Percentiles rank a stretch among this genome's conserved stretches.
These are phyloP conservation scores for Santalum album DNA, from an alignment of 164 flowering plant species.

Conservation along the genomic window DNA sequence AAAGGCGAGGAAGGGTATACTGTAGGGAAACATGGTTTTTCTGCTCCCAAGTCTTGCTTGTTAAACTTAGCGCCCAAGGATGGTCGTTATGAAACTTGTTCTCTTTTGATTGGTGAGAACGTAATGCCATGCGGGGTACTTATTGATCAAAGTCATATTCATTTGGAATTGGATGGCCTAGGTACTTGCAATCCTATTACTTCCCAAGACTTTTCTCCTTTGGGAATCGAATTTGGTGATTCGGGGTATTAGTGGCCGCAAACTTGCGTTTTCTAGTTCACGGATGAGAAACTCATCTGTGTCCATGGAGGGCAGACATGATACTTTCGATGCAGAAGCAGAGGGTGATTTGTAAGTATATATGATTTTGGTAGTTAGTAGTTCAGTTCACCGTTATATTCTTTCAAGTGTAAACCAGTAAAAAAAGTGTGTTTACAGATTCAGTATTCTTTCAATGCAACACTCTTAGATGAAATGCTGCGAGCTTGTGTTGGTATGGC, in stretches of 20 bases:
- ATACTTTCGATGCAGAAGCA: neutral
- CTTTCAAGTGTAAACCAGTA: too few relatives aligned
- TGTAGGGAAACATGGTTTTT: slow-evolving; percentile 20
- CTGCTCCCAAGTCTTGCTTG: slow-evolving; percentile 47
- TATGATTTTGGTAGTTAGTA: too few relatives aligned
- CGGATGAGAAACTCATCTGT: neutral
- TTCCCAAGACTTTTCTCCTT: slow-evolving; percentile 21
- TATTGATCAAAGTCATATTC: slow-evolving; percentile 48
- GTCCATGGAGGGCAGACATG: neutral
- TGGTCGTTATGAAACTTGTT: slow-evolving; percentile 60
- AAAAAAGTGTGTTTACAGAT: too few relatives aligned
- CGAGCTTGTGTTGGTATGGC: too few relatives aligned
- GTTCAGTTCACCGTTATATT: too few relatives aligned
- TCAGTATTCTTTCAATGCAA: too few relatives aligned
- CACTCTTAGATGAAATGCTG: too few relatives aligned
- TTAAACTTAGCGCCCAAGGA: slow-evolving; percentile 80
- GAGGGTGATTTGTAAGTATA: neutral
- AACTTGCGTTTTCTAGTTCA: neutral
- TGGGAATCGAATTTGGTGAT: slow-evolving; percentile 62
- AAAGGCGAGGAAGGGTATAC: slow-evolving; percentile 18
- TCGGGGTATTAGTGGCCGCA: neutral
- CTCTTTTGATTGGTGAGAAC: slow-evolving; percentile 30
- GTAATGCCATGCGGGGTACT: slow-evolving; percentile 40
- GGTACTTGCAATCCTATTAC: slow-evolving; percentile 8
- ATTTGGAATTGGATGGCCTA: slow-evolving; percentile 39